These are phyloP conservation scores for Globisporangium sylvaticum DNA, from an alignment of 352 stramenopile species.

Conservation along the genomic window DNA sequence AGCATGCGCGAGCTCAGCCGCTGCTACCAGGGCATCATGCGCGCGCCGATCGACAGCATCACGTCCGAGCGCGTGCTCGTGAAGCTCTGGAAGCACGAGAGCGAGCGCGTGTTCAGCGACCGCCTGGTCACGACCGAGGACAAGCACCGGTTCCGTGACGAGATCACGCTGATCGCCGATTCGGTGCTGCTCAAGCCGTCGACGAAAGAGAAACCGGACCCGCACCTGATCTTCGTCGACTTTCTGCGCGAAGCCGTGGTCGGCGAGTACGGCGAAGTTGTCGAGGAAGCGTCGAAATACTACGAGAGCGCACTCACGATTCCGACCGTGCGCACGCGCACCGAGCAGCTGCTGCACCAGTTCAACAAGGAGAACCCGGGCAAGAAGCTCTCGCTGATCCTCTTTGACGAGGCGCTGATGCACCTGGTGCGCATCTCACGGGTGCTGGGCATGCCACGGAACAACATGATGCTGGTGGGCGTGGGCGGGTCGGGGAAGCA, in stretches of 20 bases:
- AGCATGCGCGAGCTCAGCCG: constrained; percentile 71
- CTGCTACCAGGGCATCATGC: constrained; percentile 79
- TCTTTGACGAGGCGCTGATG: constrained; percentile 88
- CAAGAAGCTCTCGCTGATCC: constrained; percentile 70
- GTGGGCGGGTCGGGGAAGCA: constrained; percentile 89
- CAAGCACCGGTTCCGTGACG: constrained; percentile 60
- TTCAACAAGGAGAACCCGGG: constrained; percentile 85
- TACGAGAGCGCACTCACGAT: constrained; percentile 73
- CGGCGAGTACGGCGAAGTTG: constrained; percentile 79
- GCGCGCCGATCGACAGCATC: constrained; percentile 45
- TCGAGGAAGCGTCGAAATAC: constrained; percentile 74
- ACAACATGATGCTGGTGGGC: constrained; percentile 90
- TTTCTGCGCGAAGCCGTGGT: constrained; percentile 80
- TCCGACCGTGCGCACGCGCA: constrained; percentile 37
- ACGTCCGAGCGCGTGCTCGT: constrained; percentile 47
- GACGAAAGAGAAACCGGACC: constrained; percentile 23
- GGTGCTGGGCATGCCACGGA: constrained; percentile 74
- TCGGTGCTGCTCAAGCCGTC: constrained; percentile 32
- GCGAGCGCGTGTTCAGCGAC: constrained; percentile 78
- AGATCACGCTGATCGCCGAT: constrained; percentile 46
- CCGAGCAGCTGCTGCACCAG: constrained; percentile 58
- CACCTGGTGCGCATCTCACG: constrained; percentile 85
- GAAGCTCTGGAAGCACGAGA: constrained; percentile 83
- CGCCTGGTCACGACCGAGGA: constrained; percentile 69
- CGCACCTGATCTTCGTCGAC: constrained; percentile 61